Conservation (phyloP, 768 basidiomycete genomes). For the Lactarius deliciosus region DNA sequence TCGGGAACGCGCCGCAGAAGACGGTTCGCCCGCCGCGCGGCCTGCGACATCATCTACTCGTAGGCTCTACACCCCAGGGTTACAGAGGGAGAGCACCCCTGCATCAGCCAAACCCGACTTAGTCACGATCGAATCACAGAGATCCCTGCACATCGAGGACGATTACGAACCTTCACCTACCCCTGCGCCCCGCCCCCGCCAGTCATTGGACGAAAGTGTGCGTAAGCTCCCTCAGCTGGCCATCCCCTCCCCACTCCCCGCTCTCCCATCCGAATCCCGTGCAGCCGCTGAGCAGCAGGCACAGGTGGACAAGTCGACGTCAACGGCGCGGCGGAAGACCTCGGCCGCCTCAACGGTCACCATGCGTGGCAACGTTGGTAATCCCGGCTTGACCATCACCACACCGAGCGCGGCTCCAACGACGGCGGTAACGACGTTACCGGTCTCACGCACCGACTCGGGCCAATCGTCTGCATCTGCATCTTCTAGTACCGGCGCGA, state of each 20-base stretch:
- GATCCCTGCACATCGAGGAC: constrained; percentile 32
- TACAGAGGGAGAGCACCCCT: constrained; percentile 48
- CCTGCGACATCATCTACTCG: constrained; percentile 40
- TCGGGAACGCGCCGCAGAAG: constrained; percentile 8
- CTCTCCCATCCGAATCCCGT: constrained; percentile 57
- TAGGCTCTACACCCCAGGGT: constrained; percentile 57
- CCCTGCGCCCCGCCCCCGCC: constrained; percentile 40
- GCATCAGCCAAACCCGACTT: constrained; percentile 28
- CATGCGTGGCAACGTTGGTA: constrained; percentile 41
- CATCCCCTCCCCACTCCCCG: constrained; percentile 59
- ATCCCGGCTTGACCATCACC: constrained; percentile 49
- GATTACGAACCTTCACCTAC: constrained; percentile 50
- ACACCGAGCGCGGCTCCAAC: constrained; percentile 52
- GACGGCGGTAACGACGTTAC: constrained; percentile 56
- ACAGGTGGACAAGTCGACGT: constrained; percentile 33
- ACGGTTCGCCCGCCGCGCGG: constrained; percentile 1
- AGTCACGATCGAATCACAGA: constrained; percentile 33
- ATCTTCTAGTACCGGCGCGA: constrained; percentile 10
- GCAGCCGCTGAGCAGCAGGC: constrained; percentile 28
- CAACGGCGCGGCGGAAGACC: constrained; percentile 39
- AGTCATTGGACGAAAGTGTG: constrained; percentile 35
- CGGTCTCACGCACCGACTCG: constrained; percentile 50
- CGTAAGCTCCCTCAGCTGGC: constrained; percentile 49
- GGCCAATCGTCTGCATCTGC: constrained; percentile 36
- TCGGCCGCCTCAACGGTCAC: constrained; percentile 49